Conservation (phyloP, 2,329 filamentous ascomycete species). For the Botrytis medusae region DNA sequence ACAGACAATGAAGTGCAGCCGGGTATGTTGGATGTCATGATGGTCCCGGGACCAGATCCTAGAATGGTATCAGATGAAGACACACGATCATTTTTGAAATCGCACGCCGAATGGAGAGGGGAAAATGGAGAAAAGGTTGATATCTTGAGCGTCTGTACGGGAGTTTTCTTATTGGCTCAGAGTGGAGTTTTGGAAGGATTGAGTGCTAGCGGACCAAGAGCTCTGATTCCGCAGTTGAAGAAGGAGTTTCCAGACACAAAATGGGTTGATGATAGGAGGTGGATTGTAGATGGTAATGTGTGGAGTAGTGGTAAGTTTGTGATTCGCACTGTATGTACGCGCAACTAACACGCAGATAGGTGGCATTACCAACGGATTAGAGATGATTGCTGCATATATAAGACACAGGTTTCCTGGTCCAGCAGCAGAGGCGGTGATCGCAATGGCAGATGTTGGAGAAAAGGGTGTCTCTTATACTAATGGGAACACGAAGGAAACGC, state of each 20-base stretch:
- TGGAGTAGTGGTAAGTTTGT: conserved; percentile 50
- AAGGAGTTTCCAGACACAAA: conserved; percentile 44
- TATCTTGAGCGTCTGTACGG: conserved; percentile 54
- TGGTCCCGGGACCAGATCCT: conserved; percentile 53
- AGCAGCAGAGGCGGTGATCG: conserved; percentile 45
- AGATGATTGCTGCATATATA: conserved; percentile 54
- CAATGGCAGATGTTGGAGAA: conserved; percentile 51
- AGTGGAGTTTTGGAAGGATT: conserved; percentile 50
- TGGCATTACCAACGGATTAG: conserved; percentile 57
- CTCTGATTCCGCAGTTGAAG: conserved; percentile 42
- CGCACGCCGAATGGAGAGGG: conserved; percentile 40
- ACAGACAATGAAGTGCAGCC: conserved; percentile 49
- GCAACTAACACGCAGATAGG: conserved; percentile 26
- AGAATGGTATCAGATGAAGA: conserved; percentile 37
- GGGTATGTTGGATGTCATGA: conserved; percentile 51
- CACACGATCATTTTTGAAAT: conserved; percentile 46
- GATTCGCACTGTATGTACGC: not conserved
- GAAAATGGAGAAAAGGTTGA: conserved; percentile 44
- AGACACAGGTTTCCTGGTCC: conserved; percentile 48
- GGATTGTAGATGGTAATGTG: conserved; percentile 53
- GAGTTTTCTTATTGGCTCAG: conserved; percentile 49
- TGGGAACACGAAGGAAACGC: conserved; percentile 40
- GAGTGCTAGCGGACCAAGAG: conserved; percentile 49
- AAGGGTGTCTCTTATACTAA: conserved; percentile 47
- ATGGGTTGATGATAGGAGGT: conserved; percentile 50